Evolutionary conservation across 805 yeast species (phyloP).

Genomic region (Teunomyces tritomae): DNA sequence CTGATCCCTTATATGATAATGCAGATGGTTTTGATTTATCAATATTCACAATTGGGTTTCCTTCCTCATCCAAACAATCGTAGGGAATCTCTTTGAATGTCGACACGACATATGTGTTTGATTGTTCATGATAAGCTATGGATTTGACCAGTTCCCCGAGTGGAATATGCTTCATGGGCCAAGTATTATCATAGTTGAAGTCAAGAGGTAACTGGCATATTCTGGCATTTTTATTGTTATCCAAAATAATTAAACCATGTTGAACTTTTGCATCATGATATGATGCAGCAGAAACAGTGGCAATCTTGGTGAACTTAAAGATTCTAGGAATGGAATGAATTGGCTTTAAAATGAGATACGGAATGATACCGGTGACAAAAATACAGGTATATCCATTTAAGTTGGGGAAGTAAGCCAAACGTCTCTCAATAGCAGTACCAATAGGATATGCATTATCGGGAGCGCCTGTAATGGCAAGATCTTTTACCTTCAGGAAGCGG

Average conservation of each 20-base stretch:
- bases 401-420: conserved; percentile 56
- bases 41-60: conserved; percentile 56
- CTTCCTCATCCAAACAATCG: conserved; percentile 73
- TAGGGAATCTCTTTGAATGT: conserved; percentile 59
- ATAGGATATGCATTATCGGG: conserved; percentile 73
- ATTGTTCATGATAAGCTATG: conserved; percentile 65
- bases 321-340: conserved; percentile 62
- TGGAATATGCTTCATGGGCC: conserved; percentile 53
- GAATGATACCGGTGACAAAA: conserved; percentile 70
- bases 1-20: conserved; percentile 52
- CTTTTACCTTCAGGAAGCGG: conserved; percentile 43
- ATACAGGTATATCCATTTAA: conserved; percentile 59
- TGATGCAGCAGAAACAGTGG: conserved; percentile 65
- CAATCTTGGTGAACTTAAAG: conserved; percentile 61
- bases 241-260: conserved; percentile 68
- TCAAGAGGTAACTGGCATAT: conserved; percentile 47
- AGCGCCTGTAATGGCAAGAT: conserved; percentile 63
- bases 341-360: conserved; percentile 66
- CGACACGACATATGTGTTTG: conserved; percentile 62
- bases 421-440: conserved; percentile 69
- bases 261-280: conserved; percentile 39
- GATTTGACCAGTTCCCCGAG: conserved; percentile 64
- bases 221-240: conserved; percentile 66
- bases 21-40: conserved; percentile 55
- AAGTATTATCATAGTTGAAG: conserved; percentile 55